Percentiles rank a stretch among this genome's conserved stretches.
Evolutionary conservation across 257 asterid species (phyloP).

Genomic region (Primulina huaijiensis): DNA sequence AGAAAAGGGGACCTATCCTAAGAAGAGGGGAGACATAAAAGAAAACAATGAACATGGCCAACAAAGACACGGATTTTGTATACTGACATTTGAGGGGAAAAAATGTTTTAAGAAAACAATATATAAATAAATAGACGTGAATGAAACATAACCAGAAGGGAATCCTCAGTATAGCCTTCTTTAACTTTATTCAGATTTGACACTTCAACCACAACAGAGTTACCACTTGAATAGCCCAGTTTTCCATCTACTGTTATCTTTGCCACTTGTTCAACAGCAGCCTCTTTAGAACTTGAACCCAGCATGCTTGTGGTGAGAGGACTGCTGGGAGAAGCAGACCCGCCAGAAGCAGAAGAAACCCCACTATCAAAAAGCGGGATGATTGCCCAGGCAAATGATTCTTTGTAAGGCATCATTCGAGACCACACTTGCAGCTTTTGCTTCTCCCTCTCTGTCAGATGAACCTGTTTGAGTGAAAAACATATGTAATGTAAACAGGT

Average conservation of each 20-base stretch:
- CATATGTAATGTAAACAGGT: conserved; percentile 10
- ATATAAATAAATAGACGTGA: conserved; percentile 8
- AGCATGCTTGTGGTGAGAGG: conserved; percentile 80
- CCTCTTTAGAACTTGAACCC: conserved; percentile 71
- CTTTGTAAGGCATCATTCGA: conserved; percentile 91
- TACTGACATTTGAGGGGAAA: conserved; percentile 14
- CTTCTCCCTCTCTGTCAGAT: conserved; percentile 91
- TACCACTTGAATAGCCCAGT: conserved; percentile 80
- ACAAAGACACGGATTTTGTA: background rate
- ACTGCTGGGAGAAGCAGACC: conserved; percentile 93
- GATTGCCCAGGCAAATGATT: conserved; percentile 96
- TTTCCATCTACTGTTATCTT: conserved; percentile 87
- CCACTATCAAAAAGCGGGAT: conserved; percentile 95
- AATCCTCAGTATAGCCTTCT: conserved; percentile 97
- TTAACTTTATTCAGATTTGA: conserved; percentile 97
- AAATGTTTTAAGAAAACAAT: background rate
- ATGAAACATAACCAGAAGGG: conserved; percentile 66
- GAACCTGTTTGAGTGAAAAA: conserved; percentile 46
- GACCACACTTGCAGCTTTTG: conserved; percentile 99
- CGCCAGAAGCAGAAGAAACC: conserved; percentile 67
- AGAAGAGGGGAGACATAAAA: background rate
- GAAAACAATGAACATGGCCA: too few relatives aligned
- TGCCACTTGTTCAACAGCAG: conserved; percentile 64
- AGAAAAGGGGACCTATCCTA: background rate
- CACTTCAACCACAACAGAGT: conserved; percentile 92